Evolutionary conservation across 2,329 filamentous ascomycete genomes (phyloP), one percentile per base, ranked within the genome.

Genomic region (Alternaria metachromatica): DNA sequence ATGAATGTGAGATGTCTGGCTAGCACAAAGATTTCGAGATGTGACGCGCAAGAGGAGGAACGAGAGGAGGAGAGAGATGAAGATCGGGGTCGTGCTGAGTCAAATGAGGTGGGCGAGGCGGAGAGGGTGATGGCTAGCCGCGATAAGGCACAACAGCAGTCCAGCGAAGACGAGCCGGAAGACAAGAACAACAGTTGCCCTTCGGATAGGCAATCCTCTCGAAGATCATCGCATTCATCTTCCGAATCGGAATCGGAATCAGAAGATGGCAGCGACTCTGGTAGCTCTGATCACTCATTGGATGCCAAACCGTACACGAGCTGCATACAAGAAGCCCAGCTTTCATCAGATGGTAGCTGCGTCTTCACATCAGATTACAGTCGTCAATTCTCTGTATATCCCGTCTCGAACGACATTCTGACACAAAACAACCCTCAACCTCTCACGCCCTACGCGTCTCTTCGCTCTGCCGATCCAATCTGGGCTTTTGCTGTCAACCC

Each of bases 401-500:
- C 69, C 18, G 62, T 77, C 51, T 44, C 65, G 25, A 60, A 62
- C 9, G 58, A 62, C 45, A 58, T 71, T 23, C 44, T 67, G 26
- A 51, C 58, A 1, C 49, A 67, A 21, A 18, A 56, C 5, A 30
- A 26, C 8, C 55, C 64, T 23, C 64, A 60, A 12, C 41, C 62
- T 6, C 73, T 89, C 12, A 70, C 71, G 13, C 79, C 84, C 5
- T 87, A 86, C 65, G 82, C 84, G 23, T 77, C 76, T 4, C 80
- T 85, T 46, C 74, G 71, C 5, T 84, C 82, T 15, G 75, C 80
- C 11, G 83, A 86, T 51, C 84, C 84, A 13, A 82, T 87, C 15
- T 86, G 86, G 78, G 82, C 85, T 21, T 85, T 84, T 46, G 82
- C 86, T 3, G 72, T 85, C 11, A 87, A 88, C 66, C 88, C 88